Base-by-base conservation (phyloP, 306 rosid species). In the Leucaena leucocephala region DNA sequence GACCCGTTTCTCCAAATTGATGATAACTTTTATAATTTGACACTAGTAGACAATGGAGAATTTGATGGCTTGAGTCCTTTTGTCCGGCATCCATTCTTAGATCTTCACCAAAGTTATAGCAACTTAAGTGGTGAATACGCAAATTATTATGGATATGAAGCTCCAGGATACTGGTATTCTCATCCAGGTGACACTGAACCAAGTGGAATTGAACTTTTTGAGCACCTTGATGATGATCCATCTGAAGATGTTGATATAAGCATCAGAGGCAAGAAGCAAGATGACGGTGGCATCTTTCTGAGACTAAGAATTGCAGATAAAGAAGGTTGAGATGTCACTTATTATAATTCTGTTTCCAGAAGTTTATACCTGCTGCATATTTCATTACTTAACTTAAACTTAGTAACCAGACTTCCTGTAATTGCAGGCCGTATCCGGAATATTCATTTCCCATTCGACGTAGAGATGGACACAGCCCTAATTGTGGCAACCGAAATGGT, bases 401-500 rank as follows among this genome's bases (percentile, higher is more conserved):
- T 59, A 79, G 39, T 21, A 3, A 22, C 65, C 16, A 78, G 50
- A 50, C 40, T 71, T 49, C 42, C 78, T 74, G 27, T 68, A 65
- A 65, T 76, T 83, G 79, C 97, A 94, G 98, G 97, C 22, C 94
- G 72, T 22, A 78, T 90, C 52, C 92, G 97, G 52, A 94, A 95
- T 83, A 93, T 95, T 68, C 85, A 91, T 84, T 95, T 95, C 89
- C 96, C 94, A 4, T 95, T 95, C 49, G 97, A 95, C 85, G 71
- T 87, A 66, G 92, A 91, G 84, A 85, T 36, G 21, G 99, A 92
- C 87, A 95, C 99, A 71, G 97, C 99, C 78, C 76, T 92, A 46
- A 91, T 93, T 7, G 99, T 95, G 67, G 97, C 99, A 17, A 85
- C 98, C 3, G 99, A 95, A 85, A 95, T 95, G 99, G 92, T 93